Evolutionary conservation across 208 protist genomes (phyloP).

Genomic region (Trypanosoma melophagium): DNA sequence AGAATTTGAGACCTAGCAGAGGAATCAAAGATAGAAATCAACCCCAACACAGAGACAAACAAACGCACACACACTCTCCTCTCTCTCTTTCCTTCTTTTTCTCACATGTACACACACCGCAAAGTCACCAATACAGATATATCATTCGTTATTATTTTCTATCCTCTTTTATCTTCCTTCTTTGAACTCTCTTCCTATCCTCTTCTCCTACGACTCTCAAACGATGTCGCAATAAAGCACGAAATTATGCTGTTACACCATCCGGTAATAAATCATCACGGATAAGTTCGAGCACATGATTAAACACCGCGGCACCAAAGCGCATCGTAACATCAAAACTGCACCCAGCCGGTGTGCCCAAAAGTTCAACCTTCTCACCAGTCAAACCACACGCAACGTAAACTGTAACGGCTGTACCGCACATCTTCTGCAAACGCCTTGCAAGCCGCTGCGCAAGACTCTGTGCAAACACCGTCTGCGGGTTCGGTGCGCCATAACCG

Average conservation of each 20-base stretch:
- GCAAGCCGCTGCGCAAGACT: conserved; percentile 48
- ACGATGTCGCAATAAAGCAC: background rate
- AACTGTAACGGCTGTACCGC: conserved; percentile 27
- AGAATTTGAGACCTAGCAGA: no score
- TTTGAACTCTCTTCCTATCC: background rate
- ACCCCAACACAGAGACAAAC: no score
- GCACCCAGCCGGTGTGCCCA: conserved; percentile 51
- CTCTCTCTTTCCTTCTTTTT: no score
- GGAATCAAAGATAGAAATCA: no score
- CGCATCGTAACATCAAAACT: conserved; percentile 44
- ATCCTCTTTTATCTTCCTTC: no score
- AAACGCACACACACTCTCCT: no score
- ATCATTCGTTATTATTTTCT: no score
- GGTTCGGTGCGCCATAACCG: conserved; percentile 14
- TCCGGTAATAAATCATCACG: conserved; percentile 19
- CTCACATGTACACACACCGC: no score
- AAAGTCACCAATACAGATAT: no score
- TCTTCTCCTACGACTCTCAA: background rate
- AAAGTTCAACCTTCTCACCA: conserved; percentile 39
- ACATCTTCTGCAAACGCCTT: conserved; percentile 27
- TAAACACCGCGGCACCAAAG: conserved; percentile 52
- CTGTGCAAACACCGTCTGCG: conserved; percentile 39
- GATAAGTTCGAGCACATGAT: conserved; percentile 26
- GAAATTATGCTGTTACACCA: background rate
- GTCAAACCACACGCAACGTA: conserved; percentile 59